Evolutionary conservation across 768 basidiomycete genomes (phyloP), one percentile per base, ranked within the genome.

Genomic region (Pleurotus cornucopiae): DNA sequence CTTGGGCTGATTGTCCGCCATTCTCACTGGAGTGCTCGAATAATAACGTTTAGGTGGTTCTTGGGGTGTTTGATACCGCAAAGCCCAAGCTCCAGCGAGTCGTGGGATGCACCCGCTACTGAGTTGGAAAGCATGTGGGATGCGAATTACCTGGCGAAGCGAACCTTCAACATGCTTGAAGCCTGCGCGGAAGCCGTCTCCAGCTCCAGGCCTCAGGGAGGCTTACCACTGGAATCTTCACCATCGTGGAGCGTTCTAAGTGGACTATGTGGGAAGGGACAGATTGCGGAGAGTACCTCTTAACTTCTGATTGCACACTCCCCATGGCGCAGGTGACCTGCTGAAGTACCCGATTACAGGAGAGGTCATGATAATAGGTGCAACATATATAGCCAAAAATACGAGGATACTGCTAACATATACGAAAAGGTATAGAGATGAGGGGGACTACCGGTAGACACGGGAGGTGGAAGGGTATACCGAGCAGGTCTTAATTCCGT

Each of bases 31-130:
- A 34, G 30, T 4, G 54, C 45, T 12, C 38, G 21, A 63, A 60
- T 56, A 49, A 60, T 61, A 60, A 61, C 60, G 16, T 48, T 23
- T 34, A 30, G 30, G 30, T 30, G 30, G 30, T 30, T 30, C 30
- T 30, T 30, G 44, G 38, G 40, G 40, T 34, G 44, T 55, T 47
- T 6, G 45, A 38, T 63, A 57, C 64, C 63, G 65, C 66, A 67
- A 59, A 66, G 54, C 61, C 49, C 47, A 57, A 46, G 21, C 44
- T 49, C 57, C 57, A 43, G 55, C 49, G 46, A 63, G 23, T 39
- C 55, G 58, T 47, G 61, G 55, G 55, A 69, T 34, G 30, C 30
- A 34, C 30, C 30, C 30, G 30, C 30, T 34, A 34, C 30, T 34
- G 30, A 34, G 30, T 34, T 34, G 30, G 30, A 34, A 34, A 34